Percentiles rank a stretch among this genome's conserved stretches.
Evolutionary conservation across 2,329 filamentous ascomycete genomes (phyloP).

Genomic region (Kalaharituber pfeilii): DNA sequence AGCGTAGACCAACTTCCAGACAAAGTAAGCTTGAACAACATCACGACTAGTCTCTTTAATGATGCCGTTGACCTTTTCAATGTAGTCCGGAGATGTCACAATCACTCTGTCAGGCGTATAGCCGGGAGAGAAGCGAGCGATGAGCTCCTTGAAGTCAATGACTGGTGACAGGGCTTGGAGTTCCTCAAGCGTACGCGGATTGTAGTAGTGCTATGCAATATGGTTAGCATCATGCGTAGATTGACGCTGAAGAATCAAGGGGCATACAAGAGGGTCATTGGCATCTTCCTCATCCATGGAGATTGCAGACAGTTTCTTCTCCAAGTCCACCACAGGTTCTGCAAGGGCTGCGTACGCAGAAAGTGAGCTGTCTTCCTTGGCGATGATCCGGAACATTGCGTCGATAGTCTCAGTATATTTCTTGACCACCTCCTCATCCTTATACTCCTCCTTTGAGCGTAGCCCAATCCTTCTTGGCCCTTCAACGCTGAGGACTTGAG

Average conservation of each 20-base stretch:
- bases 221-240: not conserved
- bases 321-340: slow-evolving; percentile 38
- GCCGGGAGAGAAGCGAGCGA: slow-evolving; percentile 36
- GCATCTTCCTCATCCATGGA: slow-evolving; percentile 41
- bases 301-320: slow-evolving; percentile 42
- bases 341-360: slow-evolving; percentile 4
- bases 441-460: slow-evolving; percentile 44
- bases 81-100: slow-evolving; percentile 42
- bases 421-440: slow-evolving; percentile 36
- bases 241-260: not conserved
- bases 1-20: slow-evolving; percentile 44
- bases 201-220: slow-evolving; percentile 39
- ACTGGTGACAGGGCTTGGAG: slow-evolving; percentile 39
- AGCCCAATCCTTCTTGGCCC: slow-evolving; percentile 37
- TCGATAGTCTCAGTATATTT: slow-evolving; percentile 35
- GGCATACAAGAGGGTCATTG: slow-evolving; percentile 40
- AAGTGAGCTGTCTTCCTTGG: slow-evolving; percentile 20
- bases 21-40: slow-evolving; percentile 43
- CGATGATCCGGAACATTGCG: slow-evolving; percentile 27
- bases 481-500: slow-evolving; percentile 33
- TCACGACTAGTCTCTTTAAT: slow-evolving; percentile 38
- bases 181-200: slow-evolving; percentile 42
- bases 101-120: slow-evolving; percentile 39
- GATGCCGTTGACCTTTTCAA: slow-evolving; percentile 40
- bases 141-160: slow-evolving; percentile 36